These are phyloP conservation scores for Adansonia madagascariensis DNA, from an alignment of 441 rosid genomes.

Conservation along the genomic window DNA sequence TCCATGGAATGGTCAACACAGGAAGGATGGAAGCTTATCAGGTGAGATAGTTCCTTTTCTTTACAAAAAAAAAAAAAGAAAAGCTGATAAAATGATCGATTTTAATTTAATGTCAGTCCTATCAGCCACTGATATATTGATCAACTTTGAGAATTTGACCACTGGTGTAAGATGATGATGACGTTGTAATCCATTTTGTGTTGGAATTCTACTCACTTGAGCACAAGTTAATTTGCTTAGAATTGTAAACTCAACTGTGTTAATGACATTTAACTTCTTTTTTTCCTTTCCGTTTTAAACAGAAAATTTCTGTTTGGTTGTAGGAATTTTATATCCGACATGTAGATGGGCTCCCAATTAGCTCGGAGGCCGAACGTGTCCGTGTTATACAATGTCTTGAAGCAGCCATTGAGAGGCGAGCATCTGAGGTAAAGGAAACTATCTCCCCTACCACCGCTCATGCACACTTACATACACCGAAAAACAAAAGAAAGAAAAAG, in stretches of 20 bases:
- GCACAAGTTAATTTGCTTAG: conserved; percentile 8
- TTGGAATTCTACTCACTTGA: conserved; percentile 13
- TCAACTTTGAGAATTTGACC: conserved; percentile 19
- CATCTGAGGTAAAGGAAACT: conserved; percentile 56
- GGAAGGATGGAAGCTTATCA: conserved; percentile 82
- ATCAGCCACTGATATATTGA: not conserved
- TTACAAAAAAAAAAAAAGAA: not conserved
- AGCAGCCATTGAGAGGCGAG: conserved; percentile 92
- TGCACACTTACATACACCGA: not conserved
- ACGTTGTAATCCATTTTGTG: conserved; percentile 15
- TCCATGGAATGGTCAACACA: conserved; percentile 84
- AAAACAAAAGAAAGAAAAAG: not conserved
- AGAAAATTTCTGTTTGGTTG: conserved; percentile 32
- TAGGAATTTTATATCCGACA: conserved; percentile 94
- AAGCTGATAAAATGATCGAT: not conserved
- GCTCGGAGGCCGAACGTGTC: conserved; percentile 87
- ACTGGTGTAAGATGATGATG: conserved; percentile 4
- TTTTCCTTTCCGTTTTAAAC: conserved; percentile 22
- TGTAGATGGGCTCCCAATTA: conserved; percentile 81
- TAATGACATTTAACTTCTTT: not conserved
- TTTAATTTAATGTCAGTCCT: not conserved
- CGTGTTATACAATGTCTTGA: conserved; percentile 84
- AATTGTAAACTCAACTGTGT: not conserved
- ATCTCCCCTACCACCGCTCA: not conserved
- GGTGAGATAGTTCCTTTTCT: conserved; percentile 41